A percentile compares a stretch with the other conserved stretches of the same genome.
phyloP scores from a whole-genome alignment of 1,284 basidiomycete species.

The Taiwanofungus camphoratus region DNA sequence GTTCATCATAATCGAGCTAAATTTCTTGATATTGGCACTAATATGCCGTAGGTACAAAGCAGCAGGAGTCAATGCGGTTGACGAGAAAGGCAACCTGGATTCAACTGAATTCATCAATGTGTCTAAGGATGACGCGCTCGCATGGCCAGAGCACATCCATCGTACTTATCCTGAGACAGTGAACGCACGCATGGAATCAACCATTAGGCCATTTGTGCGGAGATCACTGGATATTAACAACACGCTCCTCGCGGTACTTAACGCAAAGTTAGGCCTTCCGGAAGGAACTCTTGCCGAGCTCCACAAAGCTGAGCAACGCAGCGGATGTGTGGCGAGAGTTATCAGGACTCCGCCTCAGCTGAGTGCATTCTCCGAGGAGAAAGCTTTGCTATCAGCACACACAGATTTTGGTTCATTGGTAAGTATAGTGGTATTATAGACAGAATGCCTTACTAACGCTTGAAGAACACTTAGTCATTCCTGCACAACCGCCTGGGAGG shows the following conservation, averaged over 20 bases:
- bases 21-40: background rate
- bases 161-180: conserved; percentile 48
- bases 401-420: conserved; percentile 13
- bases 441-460: background rate
- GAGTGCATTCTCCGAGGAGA: conserved; percentile 4
- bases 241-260: conserved; percentile 46
- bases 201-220: conserved; percentile 46
- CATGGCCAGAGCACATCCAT: conserved; percentile 41
- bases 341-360: conserved; percentile 5
- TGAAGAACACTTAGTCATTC: conserved; percentile 39
- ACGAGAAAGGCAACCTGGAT: conserved; percentile 47
- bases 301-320: conserved; percentile 4
- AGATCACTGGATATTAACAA: conserved; percentile 50
- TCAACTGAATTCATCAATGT: conserved; percentile 59
- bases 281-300: conserved; percentile 3
- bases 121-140: conserved; percentile 54
- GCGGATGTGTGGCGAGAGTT: conserved; percentile 4
- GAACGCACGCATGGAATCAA: conserved; percentile 39
- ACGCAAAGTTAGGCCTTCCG: conserved; percentile 47
- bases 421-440: background rate
- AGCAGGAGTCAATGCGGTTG: conserved; percentile 50
- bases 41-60: conserved; percentile 50
- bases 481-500: conserved; percentile 68
- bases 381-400: conserved; percentile 6
- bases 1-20: background rate